These are phyloP conservation scores for Mycena citricolor DNA, from an alignment of 1,284 basidiomycete species.

Conservation along the genomic window DNA sequence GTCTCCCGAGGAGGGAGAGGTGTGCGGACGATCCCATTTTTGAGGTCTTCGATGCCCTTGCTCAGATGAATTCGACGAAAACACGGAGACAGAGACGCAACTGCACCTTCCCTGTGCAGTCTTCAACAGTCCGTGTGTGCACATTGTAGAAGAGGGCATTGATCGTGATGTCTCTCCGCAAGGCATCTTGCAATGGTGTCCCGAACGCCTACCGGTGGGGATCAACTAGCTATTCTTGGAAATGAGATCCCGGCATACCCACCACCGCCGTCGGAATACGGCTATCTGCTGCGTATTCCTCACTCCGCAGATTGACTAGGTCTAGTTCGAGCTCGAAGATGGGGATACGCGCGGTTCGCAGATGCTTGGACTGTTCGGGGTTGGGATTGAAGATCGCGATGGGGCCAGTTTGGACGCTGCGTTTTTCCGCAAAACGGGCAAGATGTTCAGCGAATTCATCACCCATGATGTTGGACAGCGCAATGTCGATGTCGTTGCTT, in stretches of 20 bases:
- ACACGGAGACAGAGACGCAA: not conserved
- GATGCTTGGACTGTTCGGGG: slow-evolving; percentile 96
- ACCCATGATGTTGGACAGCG: slow-evolving; percentile 88
- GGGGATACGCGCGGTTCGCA: slow-evolving; percentile 93
- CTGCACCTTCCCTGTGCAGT: slow-evolving; percentile 76
- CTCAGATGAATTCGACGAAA: slow-evolving; percentile 7
- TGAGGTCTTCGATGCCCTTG: slow-evolving; percentile 83
- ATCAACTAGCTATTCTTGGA: not conserved
- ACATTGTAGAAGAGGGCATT: slow-evolving; percentile 98
- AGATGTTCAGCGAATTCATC: slow-evolving; percentile 86
- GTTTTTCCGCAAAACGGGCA: slow-evolving; percentile 59
- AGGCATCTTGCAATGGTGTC: slow-evolving; percentile 89
- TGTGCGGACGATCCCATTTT: slow-evolving; percentile 82
- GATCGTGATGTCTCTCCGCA: slow-evolving; percentile 92
- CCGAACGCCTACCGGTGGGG: slow-evolving; percentile 71
- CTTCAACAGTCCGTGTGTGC: slow-evolving; percentile 86
- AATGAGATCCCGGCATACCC: slow-evolving; percentile 32
- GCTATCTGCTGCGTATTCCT: slow-evolving; percentile 86
- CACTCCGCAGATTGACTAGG: slow-evolving; percentile 92
- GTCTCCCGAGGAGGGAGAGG: slow-evolving; percentile 87
- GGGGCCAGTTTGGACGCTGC: slow-evolving; percentile 58
- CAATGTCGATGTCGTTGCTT: slow-evolving; percentile 94
- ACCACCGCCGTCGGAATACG: slow-evolving; percentile 90
- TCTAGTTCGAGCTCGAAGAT: slow-evolving; percentile 87
- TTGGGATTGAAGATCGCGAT: slow-evolving; percentile 88